Evolutionary conservation across 192 early-diverging fungal genomes (phyloP), one percentile per base, ranked within the genome.

Genomic region (Coemansia sp.): DNA sequence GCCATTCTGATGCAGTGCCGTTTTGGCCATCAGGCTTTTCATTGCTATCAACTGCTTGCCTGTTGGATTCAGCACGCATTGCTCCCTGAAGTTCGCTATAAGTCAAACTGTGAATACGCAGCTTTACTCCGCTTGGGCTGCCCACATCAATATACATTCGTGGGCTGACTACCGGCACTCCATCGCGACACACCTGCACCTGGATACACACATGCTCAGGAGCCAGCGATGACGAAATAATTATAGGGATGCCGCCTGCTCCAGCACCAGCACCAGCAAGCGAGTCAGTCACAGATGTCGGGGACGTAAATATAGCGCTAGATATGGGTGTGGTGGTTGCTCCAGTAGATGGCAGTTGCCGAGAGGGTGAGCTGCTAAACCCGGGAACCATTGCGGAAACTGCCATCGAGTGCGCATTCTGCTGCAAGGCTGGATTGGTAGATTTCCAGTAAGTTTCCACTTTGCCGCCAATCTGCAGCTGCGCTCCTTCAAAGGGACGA

Each of bases 361-460:
- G 47, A 13, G 68, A 56, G 7, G 67, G 44, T 15, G 50, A 52
- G 14, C 53, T 62, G 39, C 50, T 39, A 38, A 63, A 46, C 10
- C 60, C 59, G 16, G 49, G 30, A 3, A 15, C 23, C 14, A 46
- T 42, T 0, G 62, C 26, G 3, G 54, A 35, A 0, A 50, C 42
- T 6, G 51, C 39, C 21, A 42, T 40, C 0, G 51, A 19, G 13
- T 46, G 30, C 4, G 53, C 21, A 46, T 54, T 50, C 45, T 63
- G 71, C 16, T 63, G 71, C 13, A 55, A 60, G 15, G 57, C 48
- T 15, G 91, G 87, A 60, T 91, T 90, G 9, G 93, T 95, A 5
- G 93, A 90, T 80, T 97, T 99, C 97, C 97, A 99, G 71, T 99
- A 99, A 0, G 97, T 99, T 63, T 96, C 94, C 16, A 97, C 89